Evolutionary conservation across 768 basidiomycete genomes (phyloP).

Genomic region (Arthromyces matolae): DNA sequence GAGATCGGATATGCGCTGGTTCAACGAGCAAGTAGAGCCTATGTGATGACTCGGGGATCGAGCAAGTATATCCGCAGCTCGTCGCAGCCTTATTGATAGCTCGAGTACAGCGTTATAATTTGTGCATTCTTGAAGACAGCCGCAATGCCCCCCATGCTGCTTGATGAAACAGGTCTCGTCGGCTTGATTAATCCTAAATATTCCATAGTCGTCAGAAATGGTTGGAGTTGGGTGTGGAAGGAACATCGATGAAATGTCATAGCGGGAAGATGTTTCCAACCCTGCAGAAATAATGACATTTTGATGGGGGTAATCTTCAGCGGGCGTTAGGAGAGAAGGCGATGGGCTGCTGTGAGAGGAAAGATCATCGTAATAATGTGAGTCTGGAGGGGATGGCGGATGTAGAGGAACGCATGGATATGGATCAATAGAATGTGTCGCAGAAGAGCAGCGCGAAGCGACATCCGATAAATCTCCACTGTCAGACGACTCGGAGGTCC

Average conservation of each 20-base stretch:
- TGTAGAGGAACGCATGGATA: conserved; percentile 18
- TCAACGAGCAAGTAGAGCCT: conserved; percentile 33
- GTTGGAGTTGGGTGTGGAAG: conserved; percentile 30
- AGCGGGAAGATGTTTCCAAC: conserved; percentile 29
- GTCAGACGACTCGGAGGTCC: conserved; percentile 28
- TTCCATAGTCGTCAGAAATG: conserved; percentile 21
- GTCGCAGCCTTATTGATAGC: conserved; percentile 59
- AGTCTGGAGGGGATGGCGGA: conserved; percentile 27
- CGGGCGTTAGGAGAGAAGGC: conserved; percentile 41
- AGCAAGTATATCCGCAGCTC: conserved; percentile 51
- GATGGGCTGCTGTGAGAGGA: conserved; percentile 37
- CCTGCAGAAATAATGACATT: conserved; percentile 26
- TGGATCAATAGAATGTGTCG: conserved; percentile 14
- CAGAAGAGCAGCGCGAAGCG: conserved; percentile 13
- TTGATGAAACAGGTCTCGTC: conserved; percentile 28
- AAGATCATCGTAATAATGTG: conserved; percentile 21
- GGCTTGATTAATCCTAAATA: conserved; percentile 14
- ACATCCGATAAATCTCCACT: conserved; percentile 20
- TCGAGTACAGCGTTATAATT: conserved; percentile 61
- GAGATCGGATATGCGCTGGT: conserved; percentile 47
- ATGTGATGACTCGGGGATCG: conserved; percentile 40
- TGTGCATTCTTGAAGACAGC: conserved; percentile 51
- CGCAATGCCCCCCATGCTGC: conserved; percentile 41
- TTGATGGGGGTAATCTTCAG: conserved; percentile 38
- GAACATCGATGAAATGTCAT: conserved; percentile 41